These are phyloP conservation scores for Pseudogymnoascus sp. DNA, from an alignment of 2,329 filamentous ascomycete species.

Conservation along the genomic window DNA sequence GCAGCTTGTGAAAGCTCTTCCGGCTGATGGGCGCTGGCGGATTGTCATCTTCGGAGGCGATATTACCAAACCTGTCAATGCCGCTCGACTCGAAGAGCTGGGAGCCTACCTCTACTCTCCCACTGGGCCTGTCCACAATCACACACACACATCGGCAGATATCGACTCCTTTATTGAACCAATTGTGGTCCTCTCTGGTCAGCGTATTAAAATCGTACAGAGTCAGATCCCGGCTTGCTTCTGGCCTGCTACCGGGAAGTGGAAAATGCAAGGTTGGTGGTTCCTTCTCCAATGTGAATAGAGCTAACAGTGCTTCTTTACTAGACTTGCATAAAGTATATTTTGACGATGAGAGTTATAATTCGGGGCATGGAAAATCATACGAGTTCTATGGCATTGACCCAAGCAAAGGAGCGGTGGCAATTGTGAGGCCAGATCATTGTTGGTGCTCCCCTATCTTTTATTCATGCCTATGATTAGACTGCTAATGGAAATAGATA, in stretches of 20 bases:
- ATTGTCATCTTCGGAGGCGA: slow-evolving; percentile 42
- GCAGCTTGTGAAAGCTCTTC: slow-evolving; percentile 41
- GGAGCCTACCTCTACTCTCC: slow-evolving; percentile 33
- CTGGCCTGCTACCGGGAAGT: slow-evolving; percentile 46
- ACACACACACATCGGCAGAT: slow-evolving; percentile 36
- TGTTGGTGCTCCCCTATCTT: slow-evolving; percentile 34
- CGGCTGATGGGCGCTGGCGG: slow-evolving; percentile 44
- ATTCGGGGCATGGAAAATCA: slow-evolving; percentile 46
- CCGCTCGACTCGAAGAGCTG: slow-evolving; percentile 29
- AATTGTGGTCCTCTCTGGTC: slow-evolving; percentile 44
- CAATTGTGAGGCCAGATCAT: slow-evolving; percentile 54
- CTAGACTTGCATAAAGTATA: slow-evolving; percentile 52
- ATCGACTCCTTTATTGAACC: slow-evolving; percentile 50
- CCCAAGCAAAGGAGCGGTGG: slow-evolving; percentile 35
- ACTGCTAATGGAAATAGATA: slow-evolving; percentile 23
- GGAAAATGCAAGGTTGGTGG: slow-evolving; percentile 43
- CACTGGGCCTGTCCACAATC: slow-evolving; percentile 34
- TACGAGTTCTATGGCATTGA: slow-evolving; percentile 50
- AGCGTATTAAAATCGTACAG: slow-evolving; percentile 40
- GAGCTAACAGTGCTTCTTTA: slow-evolving; percentile 1
- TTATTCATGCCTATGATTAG: not conserved
- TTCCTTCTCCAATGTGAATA: not conserved
- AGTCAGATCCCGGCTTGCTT: slow-evolving; percentile 48
- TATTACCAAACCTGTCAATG: slow-evolving; percentile 25
- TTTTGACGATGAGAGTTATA: slow-evolving; percentile 47